phyloP scores from a whole-genome alignment of 805 yeast genomes.

The Ogataea nonfermentans region DNA sequence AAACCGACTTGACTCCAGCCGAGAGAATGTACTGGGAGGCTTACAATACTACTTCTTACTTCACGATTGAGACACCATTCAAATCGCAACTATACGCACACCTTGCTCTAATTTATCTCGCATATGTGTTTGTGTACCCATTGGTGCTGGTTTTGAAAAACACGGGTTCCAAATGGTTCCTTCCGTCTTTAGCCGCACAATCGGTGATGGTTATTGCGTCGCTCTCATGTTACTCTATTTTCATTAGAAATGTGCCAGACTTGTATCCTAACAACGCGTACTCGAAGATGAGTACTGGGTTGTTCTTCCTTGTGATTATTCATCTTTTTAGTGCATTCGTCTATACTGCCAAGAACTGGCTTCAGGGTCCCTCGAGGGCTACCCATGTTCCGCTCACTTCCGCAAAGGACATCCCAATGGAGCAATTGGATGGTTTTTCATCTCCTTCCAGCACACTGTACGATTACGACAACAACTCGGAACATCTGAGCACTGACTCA shows the following conservation, averaged over 20 bases:
- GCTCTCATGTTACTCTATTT: slow-evolving; percentile 53
- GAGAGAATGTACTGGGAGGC: slow-evolving; percentile 75
- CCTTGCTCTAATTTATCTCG: slow-evolving; percentile 39
- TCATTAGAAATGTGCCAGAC: slow-evolving; percentile 56
- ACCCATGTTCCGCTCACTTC: slow-evolving; percentile 12
- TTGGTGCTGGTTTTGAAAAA: slow-evolving; percentile 61
- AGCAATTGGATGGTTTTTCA: slow-evolving; percentile 18
- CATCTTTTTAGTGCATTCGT: slow-evolving; percentile 59
- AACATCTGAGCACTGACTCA: slow-evolving; percentile 19
- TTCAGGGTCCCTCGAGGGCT: slow-evolving; percentile 24
- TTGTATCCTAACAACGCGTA: slow-evolving; percentile 80
- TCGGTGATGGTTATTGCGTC: slow-evolving; percentile 46
- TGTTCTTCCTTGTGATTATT: slow-evolving; percentile 48
- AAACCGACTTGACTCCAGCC: slow-evolving; percentile 63
- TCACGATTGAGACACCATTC: slow-evolving; percentile 51
- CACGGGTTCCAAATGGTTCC: slow-evolving; percentile 54
- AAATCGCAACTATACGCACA: slow-evolving; percentile 57
- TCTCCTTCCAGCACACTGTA: slow-evolving; percentile 39
- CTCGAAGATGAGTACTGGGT: slow-evolving; percentile 58
- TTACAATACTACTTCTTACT: slow-evolving; percentile 76
- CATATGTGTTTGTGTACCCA: slow-evolving; percentile 64
- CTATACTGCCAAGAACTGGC: slow-evolving; percentile 44
- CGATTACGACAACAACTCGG: slow-evolving; percentile 28
- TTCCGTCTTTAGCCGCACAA: slow-evolving; percentile 56
- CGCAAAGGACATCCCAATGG: slow-evolving; percentile 30